Percentiles rank a stretch among this genome's conserved stretches.
Conservation (phyloP, 139 green algal genomes). For the Chlamydomonas incerta region DNA sequence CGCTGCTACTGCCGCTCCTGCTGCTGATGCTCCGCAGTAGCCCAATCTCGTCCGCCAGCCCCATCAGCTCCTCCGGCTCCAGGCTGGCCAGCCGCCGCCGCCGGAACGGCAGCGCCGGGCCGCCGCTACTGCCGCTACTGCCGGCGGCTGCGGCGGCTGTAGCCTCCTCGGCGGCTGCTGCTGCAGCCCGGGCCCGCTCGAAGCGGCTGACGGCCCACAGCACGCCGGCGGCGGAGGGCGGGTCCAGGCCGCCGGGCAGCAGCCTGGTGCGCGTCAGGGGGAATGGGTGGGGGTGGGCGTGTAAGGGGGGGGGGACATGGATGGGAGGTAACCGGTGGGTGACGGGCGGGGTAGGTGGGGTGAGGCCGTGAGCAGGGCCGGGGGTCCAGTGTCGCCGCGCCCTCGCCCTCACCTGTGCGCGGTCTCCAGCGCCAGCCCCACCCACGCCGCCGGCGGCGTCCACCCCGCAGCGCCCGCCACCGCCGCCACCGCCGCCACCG, state of each 20-base stretch:
- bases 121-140: no score
- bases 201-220: conserved; percentile 31
- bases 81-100: conserved; percentile 5
- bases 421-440: conserved; percentile 22
- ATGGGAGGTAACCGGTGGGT: no score
- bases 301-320: no score
- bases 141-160: background rate
- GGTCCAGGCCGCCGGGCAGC: background rate
- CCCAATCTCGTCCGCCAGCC: background rate
- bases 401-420: conserved; percentile 20
- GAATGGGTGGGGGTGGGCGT: background rate
- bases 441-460: background rate
- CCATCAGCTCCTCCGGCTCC: background rate
- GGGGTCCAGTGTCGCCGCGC: background rate
- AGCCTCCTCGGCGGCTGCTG: background rate
- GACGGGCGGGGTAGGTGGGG: no score
- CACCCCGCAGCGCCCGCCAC: background rate
- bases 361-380: no score
- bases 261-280: background rate
- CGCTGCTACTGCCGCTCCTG: background rate
- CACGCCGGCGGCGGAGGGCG: background rate
- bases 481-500: no score
- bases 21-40: background rate
- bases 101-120: background rate
- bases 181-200: conserved; percentile 1